Base-by-base conservation (phyloP, 129 eudicot genomes). In the Sambucus nigra region DNA sequence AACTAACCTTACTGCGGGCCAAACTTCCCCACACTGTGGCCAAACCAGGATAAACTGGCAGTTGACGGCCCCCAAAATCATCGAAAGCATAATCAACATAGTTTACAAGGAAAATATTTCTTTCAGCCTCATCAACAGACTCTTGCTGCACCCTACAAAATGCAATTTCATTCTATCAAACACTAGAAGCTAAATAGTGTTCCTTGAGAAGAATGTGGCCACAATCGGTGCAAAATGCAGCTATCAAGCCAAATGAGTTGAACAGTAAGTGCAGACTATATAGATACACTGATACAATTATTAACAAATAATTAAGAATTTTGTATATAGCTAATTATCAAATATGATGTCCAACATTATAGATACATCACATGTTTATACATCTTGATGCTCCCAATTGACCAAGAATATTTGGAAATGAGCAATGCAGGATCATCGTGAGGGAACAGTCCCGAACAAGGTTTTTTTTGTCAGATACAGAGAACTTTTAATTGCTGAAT, bases 11-110 rank as follows among this genome's bases (percentile, higher is more conserved):
- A 72, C 99, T 92, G 53, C 99, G 99, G 48, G 99, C 99, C 73
- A 92, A 74, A 70, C 99, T 92, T 57, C 99, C 99, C 99, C 99
- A 92, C 5, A 92, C 99, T 53, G 99, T 92, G 42, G 96, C 82
- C 67, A 92, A 79, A 69, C 99, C 99, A 68, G 99, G 94, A 76
- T 92, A 92, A 11, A 92, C 99, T 19, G 99, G 99, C 27, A 94
- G 81, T 47, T 86, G 99, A 61, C 96, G 84, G n/a, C 99, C 96
- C 51, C 94, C 96, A 75, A 92, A 92, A 76, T 92, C 99, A 76
- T 92, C 96, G 29, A 92, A 92, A 67, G 99, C 89, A 66, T 77
- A 83, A 66, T 92, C 99, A 61, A 92, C 99, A 75, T 82, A 92
- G 74, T 88, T 75, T 25, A 92, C 91, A 27, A 92, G 78, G 72